Percentiles rank a stretch among this genome's conserved stretches.
Evolutionary conservation across 345 rosid species (phyloP).

Genomic region (Eucalyptus erythrocorys): DNA sequence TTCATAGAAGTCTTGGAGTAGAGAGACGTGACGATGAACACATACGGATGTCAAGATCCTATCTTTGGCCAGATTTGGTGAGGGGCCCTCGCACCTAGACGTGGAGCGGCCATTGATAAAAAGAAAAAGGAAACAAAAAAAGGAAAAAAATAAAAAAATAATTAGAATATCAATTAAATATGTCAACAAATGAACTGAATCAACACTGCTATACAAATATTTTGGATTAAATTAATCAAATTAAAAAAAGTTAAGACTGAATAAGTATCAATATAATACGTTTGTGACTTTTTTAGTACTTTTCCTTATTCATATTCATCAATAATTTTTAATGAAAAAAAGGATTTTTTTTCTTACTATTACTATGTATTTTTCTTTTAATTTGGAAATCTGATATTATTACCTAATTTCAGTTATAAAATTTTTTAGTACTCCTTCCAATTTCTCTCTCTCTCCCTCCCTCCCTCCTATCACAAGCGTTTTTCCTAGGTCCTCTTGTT

Average conservation of each 20-base stretch:
- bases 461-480: background rate
- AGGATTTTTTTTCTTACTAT: background rate
- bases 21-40: too few relatives aligned
- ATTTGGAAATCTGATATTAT: background rate
- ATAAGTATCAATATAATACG: too few relatives aligned
- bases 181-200: fast-evolving
- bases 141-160: too few relatives aligned
- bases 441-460: background rate
- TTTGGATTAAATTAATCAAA: fast-evolving
- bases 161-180: too few relatives aligned
- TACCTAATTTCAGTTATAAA: background rate
- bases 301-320: background rate
- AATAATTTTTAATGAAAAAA: background rate
- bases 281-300: background rate
- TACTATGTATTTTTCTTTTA: background rate
- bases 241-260: fast-evolving
- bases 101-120: too few relatives aligned
- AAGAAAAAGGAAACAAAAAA: fast-evolving
- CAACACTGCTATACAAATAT: fast-evolving
- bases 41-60: too few relatives aligned
- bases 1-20: too few relatives aligned
- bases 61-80: too few relatives aligned
- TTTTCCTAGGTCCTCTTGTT: background rate
- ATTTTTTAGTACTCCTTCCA: background rate
- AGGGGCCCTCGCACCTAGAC: too few relatives aligned